A percentile compares a stretch with the other conserved stretches of the same genome.
Conservation (phyloP, 805 yeast genomes). For the Martiniozyma abietophila region DNA sequence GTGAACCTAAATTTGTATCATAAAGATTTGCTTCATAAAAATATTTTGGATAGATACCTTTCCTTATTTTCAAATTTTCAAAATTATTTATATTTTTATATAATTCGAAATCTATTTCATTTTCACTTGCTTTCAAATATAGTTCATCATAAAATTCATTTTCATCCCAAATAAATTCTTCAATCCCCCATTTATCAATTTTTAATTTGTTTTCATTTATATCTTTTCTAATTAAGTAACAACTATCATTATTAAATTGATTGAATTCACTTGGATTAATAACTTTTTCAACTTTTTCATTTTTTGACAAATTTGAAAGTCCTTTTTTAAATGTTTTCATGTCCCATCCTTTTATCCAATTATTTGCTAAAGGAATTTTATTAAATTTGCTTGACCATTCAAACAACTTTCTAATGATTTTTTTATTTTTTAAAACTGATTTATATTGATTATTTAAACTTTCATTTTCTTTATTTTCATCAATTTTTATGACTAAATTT, state of each 20-base stretch:
- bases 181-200: conserved; percentile 7
- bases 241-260: conserved; percentile 2
- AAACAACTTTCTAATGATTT: conserved; percentile 14
- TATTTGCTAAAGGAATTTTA: conserved; percentile 6
- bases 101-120: conserved; percentile 9
- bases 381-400: conserved; percentile 11
- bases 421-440: conserved; percentile 10
- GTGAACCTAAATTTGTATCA: conserved; percentile 27
- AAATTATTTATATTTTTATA: conserved; percentile 5
- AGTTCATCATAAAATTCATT: conserved; percentile 6
- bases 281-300: conserved; percentile 6
- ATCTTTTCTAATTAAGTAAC: conserved; percentile 4
- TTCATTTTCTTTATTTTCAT: conserved; percentile 10
- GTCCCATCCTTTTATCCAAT: conserved; percentile 17
- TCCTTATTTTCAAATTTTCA: conserved; percentile 10
- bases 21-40: conserved; percentile 34
- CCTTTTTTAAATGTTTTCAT: conserved; percentile 7
- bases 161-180: conserved; percentile 13
- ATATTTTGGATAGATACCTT: conserved; percentile 24
- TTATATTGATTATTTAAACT: conserved; percentile 7
- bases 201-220: conserved; percentile 3
- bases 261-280: conserved; percentile 3
- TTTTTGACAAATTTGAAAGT: conserved; percentile 6
- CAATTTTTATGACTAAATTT: conserved; percentile 19
- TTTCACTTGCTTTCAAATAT: not conserved